Evolutionary conservation across 371 early-diverging fungal species (phyloP), one percentile per base, ranked within the genome.

Genomic region (Actinomortierella wolfii): DNA sequence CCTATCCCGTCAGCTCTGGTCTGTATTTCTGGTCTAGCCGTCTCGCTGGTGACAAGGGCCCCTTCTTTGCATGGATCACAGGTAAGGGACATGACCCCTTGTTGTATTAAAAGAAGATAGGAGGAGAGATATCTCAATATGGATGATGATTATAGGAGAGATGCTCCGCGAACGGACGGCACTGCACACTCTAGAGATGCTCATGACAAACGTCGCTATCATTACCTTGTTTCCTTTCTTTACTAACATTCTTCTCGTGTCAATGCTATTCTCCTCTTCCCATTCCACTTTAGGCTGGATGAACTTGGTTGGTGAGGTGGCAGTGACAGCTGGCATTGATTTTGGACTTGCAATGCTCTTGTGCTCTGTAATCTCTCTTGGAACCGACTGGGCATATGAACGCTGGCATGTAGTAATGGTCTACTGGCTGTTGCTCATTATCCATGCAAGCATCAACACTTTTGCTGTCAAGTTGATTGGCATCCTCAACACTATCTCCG

Each of bases 361-460:
- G 44, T 68, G 77, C 50, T 79, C 82, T 13, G 75, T 78, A n/a
- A 78, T 85, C 25, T 64, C 76, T 3, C 67, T 83, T 11, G 79
- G 70, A 9, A 83, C 80, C 14, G 67, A 74, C 34, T 80, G 78
- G 51, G 56, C 56, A 0, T 81, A 77, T 69, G 61, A 62, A 51
- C 80, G 80, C 24, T 76, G 79, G 47, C 54, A 73, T 2, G 80
- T 77, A 0, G 79, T 80, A 24, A 74, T 78, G 21, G 68, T 85
- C 23, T 85, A 86, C 76, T 76, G 83, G 51, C 66, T 68, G n/a
- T 69, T 86, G 43, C 74, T 82, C 40, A 51, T 84, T 21, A 64
- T 79, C n/a, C 83, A 83, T 29, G 86, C 82, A 15, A 56, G 85
- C 0, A 79, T 84, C 56, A 86, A 86, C 59, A 80, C 83, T 17